These are phyloP conservation scores for Agrostemma githago DNA, from an alignment of 148 eudicot genomes.

Conservation along the genomic window DNA sequence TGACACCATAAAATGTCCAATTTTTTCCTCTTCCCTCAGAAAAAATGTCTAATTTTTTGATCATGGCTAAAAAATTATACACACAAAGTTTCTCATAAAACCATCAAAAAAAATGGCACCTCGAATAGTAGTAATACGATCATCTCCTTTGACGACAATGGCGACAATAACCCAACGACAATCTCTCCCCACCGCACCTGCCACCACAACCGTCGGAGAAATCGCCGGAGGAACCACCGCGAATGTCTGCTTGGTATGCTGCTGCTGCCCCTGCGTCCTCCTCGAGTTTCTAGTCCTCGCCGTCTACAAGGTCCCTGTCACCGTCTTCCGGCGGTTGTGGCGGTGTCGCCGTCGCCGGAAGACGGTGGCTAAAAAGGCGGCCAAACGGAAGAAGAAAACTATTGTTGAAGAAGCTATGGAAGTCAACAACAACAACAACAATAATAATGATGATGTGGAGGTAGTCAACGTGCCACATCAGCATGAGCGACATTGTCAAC, in stretches of 20 bases:
- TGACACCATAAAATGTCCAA: too few species aligned
- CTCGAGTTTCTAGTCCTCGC: conserved; percentile 44
- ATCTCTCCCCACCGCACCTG: conserved; percentile 8
- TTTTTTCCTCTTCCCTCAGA: too few species aligned
- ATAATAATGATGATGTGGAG: too few species aligned
- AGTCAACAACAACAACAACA: too few species aligned
- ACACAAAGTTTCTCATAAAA: background rate
- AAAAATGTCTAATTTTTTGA: too few species aligned
- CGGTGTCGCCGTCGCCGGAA: conserved; percentile 10
- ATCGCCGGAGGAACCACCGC: conserved; percentile 65
- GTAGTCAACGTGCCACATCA: background rate
- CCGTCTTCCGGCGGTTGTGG: conserved; percentile 36
- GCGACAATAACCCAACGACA: conserved; percentile 11
- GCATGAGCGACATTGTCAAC: background rate
- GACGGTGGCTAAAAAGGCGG: conserved; percentile 25
- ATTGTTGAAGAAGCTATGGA: conserved; percentile 6
- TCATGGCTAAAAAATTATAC: background rate
- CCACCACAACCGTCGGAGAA: conserved; percentile 43
- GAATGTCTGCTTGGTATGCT: conserved; percentile 53
- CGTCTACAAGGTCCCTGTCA: conserved; percentile 51
- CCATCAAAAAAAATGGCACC: conserved; percentile 16
- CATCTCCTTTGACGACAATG: conserved; percentile 22
- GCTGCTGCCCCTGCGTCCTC: conserved; percentile 62
- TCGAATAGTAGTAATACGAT: conserved; percentile 29
- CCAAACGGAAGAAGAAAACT: conserved; percentile 12